Evolutionary conservation across 2,329 filamentous ascomycete species (phyloP).

Genomic region (Fusarium mundagurra): DNA sequence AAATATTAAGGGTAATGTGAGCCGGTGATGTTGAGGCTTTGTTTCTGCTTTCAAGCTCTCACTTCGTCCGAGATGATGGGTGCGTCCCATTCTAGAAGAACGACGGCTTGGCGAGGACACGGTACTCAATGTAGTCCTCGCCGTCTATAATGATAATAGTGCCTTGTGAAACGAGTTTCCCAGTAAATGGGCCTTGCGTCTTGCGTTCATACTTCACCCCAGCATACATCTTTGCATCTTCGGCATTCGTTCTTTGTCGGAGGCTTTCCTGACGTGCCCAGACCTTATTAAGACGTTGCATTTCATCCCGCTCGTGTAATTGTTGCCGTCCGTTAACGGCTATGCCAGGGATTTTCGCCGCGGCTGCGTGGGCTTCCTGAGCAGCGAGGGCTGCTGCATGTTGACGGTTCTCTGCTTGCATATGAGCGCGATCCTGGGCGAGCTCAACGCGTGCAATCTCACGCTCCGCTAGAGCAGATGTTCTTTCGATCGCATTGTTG

Average conservation of each 20-base stretch:
- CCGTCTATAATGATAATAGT: constrained; percentile 72
- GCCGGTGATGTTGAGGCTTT: not conserved
- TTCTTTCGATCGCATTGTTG: constrained; percentile 55
- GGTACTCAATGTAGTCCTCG: constrained; percentile 74
- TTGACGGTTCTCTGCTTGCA: constrained; percentile 56
- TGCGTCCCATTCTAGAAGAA: constrained; percentile 58
- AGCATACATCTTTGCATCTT: constrained; percentile 66
- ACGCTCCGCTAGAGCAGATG: constrained; percentile 59
- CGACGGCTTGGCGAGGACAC: constrained; percentile 70
- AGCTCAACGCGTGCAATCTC: constrained; percentile 64
- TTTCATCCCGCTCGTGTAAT: constrained; percentile 59
- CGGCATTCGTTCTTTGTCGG: constrained; percentile 53
- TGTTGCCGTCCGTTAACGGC: constrained; percentile 43
- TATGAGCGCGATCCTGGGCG: constrained; percentile 61
- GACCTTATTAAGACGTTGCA: constrained; percentile 63
- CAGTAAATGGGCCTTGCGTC: constrained; percentile 67
- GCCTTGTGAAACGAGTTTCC: constrained; percentile 70
- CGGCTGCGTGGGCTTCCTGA: constrained; percentile 46
- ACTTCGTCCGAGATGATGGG: not conserved
- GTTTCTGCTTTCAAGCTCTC: not conserved
- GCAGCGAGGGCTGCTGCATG: constrained; percentile 48
- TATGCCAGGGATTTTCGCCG: constrained; percentile 38
- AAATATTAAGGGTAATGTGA: not conserved
- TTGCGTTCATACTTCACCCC: constrained; percentile 72
- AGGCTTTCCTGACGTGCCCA: constrained; percentile 65